Evolutionary conservation across 495 filamentous ascomycete species (phyloP).

Genomic region (Lepidopterella palustris): DNA sequence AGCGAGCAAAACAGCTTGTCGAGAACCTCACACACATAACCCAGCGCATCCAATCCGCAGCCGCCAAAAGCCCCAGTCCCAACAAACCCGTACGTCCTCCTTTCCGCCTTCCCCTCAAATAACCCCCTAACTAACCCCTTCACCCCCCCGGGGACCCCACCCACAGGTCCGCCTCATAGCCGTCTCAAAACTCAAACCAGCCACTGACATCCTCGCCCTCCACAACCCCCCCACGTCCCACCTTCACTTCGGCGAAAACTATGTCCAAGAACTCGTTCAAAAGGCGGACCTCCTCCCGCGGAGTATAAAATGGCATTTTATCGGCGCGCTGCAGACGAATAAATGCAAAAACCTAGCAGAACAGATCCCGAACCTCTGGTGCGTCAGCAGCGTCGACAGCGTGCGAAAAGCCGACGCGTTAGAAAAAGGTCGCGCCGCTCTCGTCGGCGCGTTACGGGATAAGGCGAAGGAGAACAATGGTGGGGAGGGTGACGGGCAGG

Average conservation of each 20-base stretch:
- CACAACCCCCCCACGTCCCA: slow-evolving; percentile 53
- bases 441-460: slow-evolving; percentile 16
- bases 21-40: slow-evolving; percentile 34
- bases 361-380: slow-evolving; percentile 83
- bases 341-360: slow-evolving; percentile 84
- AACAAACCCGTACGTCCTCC: not conserved
- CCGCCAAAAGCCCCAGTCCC: slow-evolving; percentile 10
- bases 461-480: not conserved
- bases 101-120: not conserved
- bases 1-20: slow-evolving; percentile 31
- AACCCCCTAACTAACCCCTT: not conserved
- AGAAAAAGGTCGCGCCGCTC: slow-evolving; percentile 64
- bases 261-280: slow-evolving; percentile 82
- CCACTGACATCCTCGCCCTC: slow-evolving; percentile 77
- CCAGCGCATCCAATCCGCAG: slow-evolving; percentile 29
- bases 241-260: slow-evolving; percentile 93
- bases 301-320: slow-evolving; percentile 91
- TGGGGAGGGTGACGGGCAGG: slow-evolving; percentile 22
- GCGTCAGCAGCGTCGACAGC: slow-evolving; percentile 82
- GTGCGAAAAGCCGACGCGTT: slow-evolving; percentile 78
- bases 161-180: slow-evolving; percentile 74
- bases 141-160: not conserved
- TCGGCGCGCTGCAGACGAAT: slow-evolving; percentile 82
- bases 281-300: slow-evolving; percentile 73
- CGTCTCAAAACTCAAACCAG: slow-evolving; percentile 91